A percentile compares a stretch with the other conserved stretches of the same genome.
Evolutionary conservation across 2,329 filamentous ascomycete species (phyloP).

Genomic region (Phialophora tarda): DNA sequence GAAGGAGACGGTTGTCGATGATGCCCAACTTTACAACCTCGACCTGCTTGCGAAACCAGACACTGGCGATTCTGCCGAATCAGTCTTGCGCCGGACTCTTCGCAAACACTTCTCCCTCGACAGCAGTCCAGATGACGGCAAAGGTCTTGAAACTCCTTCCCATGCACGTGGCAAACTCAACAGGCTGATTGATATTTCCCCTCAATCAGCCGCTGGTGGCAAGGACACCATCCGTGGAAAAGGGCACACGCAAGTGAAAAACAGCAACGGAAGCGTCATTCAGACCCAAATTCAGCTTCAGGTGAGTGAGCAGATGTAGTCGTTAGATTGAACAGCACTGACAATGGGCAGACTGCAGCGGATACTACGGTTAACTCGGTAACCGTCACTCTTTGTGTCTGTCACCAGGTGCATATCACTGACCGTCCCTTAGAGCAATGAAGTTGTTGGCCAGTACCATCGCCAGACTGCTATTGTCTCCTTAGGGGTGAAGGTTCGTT

Average conservation of each 20-base stretch:
- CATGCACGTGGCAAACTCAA: slow-evolving; percentile 3
- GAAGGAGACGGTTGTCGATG: slow-evolving; percentile 17
- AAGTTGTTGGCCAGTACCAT: slow-evolving; percentile 28
- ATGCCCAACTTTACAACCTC: slow-evolving; percentile 30
- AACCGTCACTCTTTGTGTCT: neutral
- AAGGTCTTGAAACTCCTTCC: slow-evolving; percentile 7
- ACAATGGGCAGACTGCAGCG: slow-evolving; percentile 17
- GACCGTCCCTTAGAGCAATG: slow-evolving; percentile 21
- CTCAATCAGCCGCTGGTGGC: slow-evolving; percentile 22
- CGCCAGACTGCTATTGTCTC: slow-evolving; percentile 9
- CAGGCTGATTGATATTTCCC: slow-evolving; percentile 32
- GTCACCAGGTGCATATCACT: slow-evolving; percentile 15
- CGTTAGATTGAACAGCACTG: neutral
- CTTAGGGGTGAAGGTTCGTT: slow-evolving; percentile 22
- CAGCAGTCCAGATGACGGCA: slow-evolving; percentile 5
- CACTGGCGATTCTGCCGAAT: slow-evolving; percentile 17
- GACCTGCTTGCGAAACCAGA: slow-evolving; percentile 27
- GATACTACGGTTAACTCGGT: slow-evolving; percentile 26
- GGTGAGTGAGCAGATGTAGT: slow-evolving; percentile 16
- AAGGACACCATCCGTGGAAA: neutral
- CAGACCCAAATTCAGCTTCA: slow-evolving; percentile 10
- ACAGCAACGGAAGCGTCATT: neutral
- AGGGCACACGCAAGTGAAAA: neutral
- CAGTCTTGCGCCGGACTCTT: slow-evolving; percentile 27
- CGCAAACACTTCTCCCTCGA: slow-evolving; percentile 34